These are phyloP conservation scores for Cryptococcus sp. DNA, from an alignment of 1,284 basidiomycete species.

Conservation along the genomic window DNA sequence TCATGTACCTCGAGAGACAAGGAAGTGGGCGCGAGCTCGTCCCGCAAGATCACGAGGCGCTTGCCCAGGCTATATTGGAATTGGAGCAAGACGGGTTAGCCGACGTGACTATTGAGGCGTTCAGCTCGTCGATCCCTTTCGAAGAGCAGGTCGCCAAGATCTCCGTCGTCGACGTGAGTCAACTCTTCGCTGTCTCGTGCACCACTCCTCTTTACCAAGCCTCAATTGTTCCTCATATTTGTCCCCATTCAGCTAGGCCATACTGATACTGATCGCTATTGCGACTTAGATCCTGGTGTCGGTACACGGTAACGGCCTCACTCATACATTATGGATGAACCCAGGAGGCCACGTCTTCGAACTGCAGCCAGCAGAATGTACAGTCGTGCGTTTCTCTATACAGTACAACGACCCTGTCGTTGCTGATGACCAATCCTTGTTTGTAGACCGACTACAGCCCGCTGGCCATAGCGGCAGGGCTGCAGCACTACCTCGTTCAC, in stretches of 20 bases:
- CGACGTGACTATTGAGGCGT: conserved; percentile 15
- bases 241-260: too few relatives aligned
- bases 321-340: conserved; percentile 30
- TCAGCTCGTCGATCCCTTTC: conserved; percentile 14
- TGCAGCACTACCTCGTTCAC: conserved; percentile 27
- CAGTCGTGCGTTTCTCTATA: conserved; percentile 17
- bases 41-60: conserved; percentile 16
- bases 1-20: conserved; percentile 28
- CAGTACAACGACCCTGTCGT: too few relatives aligned
- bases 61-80: conserved; percentile 16
- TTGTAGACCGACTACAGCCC: conserved; percentile 31
- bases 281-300: conserved; percentile 21
- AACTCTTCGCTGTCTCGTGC: background rate
- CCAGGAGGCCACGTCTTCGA: conserved; percentile 28
- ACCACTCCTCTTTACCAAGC: too few relatives aligned
- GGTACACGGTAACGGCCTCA: conserved; percentile 32
- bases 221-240: too few relatives aligned
- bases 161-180: conserved; percentile 25
- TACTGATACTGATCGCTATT: too few relatives aligned
- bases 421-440: background rate
- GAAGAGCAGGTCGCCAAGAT: conserved; percentile 27
- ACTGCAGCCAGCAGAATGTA: conserved; percentile 23
- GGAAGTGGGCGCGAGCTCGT: conserved; percentile 18
- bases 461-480: conserved; percentile 29
- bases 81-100: conserved; percentile 19